These are phyloP conservation scores for Phaffia tasmanica DNA, from an alignment of 768 basidiomycete genomes.

Conservation along the genomic window DNA sequence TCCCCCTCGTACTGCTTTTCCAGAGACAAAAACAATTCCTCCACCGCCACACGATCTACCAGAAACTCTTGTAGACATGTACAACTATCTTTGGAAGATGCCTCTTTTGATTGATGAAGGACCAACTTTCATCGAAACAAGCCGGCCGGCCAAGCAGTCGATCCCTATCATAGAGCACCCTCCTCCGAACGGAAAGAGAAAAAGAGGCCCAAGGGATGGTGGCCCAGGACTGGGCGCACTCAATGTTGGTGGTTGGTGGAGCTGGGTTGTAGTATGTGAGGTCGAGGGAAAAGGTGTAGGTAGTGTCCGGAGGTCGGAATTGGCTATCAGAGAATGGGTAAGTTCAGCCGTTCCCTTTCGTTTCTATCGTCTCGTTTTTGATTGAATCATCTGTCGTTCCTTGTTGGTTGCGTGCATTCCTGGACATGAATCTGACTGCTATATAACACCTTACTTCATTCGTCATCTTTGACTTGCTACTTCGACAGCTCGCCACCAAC, in stretches of 20 bases:
- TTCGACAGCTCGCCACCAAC: slow-evolving; percentile 9
- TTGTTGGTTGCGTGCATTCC: too few relatives aligned
- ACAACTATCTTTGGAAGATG: slow-evolving; percentile 4
- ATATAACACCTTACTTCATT: neutral
- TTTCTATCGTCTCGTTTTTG: neutral
- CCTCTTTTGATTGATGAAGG: neutral
- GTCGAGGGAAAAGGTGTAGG: slow-evolving; percentile 15
- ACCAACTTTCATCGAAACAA: slow-evolving; percentile 15
- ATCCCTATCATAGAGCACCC: slow-evolving; percentile 19
- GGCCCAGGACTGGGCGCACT: slow-evolving; percentile 13
- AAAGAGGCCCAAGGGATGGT: slow-evolving; percentile 3
- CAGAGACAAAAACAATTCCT: neutral
- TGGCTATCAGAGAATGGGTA: slow-evolving; percentile 18
- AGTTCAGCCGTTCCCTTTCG: neutral
- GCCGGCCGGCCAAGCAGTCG: slow-evolving; percentile 11
- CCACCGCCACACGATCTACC: neutral
- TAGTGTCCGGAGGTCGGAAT: slow-evolving; percentile 12
- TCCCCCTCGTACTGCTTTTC: slow-evolving; percentile 2
- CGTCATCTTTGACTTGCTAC: neutral
- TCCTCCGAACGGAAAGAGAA: slow-evolving; percentile 13
- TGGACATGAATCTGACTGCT: too few relatives aligned
- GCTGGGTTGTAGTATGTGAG: slow-evolving; percentile 19
- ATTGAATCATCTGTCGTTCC: too few relatives aligned
- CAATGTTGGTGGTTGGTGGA: slow-evolving; percentile 22
- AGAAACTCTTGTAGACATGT: neutral